These are phyloP conservation scores for Curvularia verruculosa DNA, from an alignment of 2,329 filamentous ascomycete species.

Conservation along the genomic window DNA sequence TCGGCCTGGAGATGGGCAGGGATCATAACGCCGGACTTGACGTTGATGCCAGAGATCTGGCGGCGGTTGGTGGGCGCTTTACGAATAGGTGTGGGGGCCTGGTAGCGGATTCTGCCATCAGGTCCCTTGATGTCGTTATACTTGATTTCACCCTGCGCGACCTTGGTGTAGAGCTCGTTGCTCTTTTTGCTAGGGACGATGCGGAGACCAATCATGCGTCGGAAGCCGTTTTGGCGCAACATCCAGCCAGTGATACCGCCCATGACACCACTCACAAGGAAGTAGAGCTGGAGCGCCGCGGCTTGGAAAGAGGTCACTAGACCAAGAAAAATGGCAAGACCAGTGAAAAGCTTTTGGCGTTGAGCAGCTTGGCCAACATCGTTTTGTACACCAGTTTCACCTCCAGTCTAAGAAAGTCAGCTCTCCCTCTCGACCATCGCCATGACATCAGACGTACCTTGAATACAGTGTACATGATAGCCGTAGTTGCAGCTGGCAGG, in stretches of 20 bases:
- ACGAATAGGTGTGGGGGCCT: conserved; percentile 24
- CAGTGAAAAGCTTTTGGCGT: conserved; percentile 52
- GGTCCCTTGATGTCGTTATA: conserved; percentile 29
- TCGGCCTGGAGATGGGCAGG: conserved; percentile 33
- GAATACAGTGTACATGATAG: conserved; percentile 63
- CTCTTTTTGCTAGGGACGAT: conserved; percentile 30
- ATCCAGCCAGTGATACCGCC: conserved; percentile 49
- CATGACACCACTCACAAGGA: conserved; percentile 56
- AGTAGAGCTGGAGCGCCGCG: conserved; percentile 67
- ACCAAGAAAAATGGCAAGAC: conserved; percentile 61
- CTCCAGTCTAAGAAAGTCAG: conserved; percentile 52
- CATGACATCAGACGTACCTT: conserved; percentile 55
- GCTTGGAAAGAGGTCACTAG: conserved; percentile 62
- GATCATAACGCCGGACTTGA: conserved; percentile 32
- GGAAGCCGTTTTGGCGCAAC: conserved; percentile 47
- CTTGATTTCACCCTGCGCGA: conserved; percentile 35
- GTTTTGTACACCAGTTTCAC: conserved; percentile 53
- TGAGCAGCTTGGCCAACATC: conserved; percentile 31
- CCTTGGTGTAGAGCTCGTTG: conserved; percentile 36
- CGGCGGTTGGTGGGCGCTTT: conserved; percentile 18
- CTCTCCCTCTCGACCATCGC: conserved; percentile 1
- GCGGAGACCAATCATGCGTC: conserved; percentile 47
- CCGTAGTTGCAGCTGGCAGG: conserved; percentile 68
- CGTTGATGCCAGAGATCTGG: conserved; percentile 30
- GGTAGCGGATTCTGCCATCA: conserved; percentile 39